Percentiles rank a stretch among this genome's conserved stretches.
These are phyloP conservation scores for Protea cynaroides DNA, from an alignment of 164 flowering plant genomes.

Conservation along the genomic window DNA sequence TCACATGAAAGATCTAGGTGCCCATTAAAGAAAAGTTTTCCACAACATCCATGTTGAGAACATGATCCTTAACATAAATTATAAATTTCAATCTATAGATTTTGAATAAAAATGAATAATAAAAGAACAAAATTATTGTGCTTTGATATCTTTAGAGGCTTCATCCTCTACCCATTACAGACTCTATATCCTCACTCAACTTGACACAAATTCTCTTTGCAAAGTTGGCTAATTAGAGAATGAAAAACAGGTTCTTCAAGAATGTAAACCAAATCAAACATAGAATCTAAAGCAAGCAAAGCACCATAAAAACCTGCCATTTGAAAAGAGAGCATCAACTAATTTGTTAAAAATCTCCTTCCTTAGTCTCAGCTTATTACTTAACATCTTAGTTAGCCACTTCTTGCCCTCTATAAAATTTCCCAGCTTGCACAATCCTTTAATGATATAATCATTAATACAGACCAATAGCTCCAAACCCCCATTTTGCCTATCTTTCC, in stretches of 20 bases:
- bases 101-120: not conserved
- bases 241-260: conserved; percentile 15
- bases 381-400: conserved; percentile 38
- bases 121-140: not conserved
- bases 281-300: conserved; percentile 29
- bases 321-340: conserved; percentile 26
- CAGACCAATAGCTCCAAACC: conserved; percentile 28
- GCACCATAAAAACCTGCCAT: conserved; percentile 39
- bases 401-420: conserved; percentile 33
- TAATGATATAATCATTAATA: conserved; percentile 33
- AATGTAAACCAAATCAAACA: conserved; percentile 35
- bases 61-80: too few species aligned
- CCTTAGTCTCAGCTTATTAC: conserved; percentile 33
- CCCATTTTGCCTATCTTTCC: conserved; percentile 38
- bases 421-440: conserved; percentile 38
- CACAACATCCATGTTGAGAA: too few species aligned
- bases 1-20: too few species aligned
- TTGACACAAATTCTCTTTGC: conserved; percentile 16
- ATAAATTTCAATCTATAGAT: not conserved
- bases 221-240: conserved; percentile 26
- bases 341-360: conserved; percentile 32
- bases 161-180: conserved; percentile 20
- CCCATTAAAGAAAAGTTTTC: too few species aligned
- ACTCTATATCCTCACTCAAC: conserved; percentile 19
- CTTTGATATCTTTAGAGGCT: not conserved